phyloP scores from a whole-genome alignment of 129 eudicot genomes.

The Lonicera japonica region DNA sequence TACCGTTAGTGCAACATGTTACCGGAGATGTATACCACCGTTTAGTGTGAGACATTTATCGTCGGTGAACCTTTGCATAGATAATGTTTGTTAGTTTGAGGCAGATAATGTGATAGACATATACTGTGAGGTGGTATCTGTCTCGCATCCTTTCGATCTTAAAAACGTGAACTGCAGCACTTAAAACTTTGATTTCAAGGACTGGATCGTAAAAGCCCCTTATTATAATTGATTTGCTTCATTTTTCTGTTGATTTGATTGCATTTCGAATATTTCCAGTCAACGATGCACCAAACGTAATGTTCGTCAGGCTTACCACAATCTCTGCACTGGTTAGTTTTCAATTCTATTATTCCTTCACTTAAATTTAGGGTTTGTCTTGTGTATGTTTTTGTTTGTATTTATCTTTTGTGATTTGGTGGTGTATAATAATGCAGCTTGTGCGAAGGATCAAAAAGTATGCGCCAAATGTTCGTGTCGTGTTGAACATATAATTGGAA shows the following conservation, averaged over 20 bases:
- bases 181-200: no score
- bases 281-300: slow-evolving; percentile 80
- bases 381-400: neutral
- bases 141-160: no score
- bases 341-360: neutral
- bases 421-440: slow-evolving; percentile 39
- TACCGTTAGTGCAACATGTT: no score
- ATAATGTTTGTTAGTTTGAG: no score
- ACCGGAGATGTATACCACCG: no score
- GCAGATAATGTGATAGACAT: no score
- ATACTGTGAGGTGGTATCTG: no score
- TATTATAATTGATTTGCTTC: neutral
- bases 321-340: slow-evolving; percentile 71
- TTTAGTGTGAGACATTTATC: no score
- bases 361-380: neutral
- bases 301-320: slow-evolving; percentile 93
- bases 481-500: slow-evolving; percentile 66
- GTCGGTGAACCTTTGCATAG: no score
- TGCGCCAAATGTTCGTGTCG: slow-evolving; percentile 91
- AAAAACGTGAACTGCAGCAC: no score
- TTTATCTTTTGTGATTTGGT: neutral
- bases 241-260: slow-evolving; percentile 1
- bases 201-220: no score
- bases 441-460: slow-evolving; percentile 84
- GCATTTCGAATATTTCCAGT: slow-evolving; percentile 24